Percentiles rank a stretch among this genome's conserved stretches.
These are phyloP conservation scores for Neurospora sp. DNA, from an alignment of 495 filamentous ascomycete genomes.

Conservation along the genomic window DNA sequence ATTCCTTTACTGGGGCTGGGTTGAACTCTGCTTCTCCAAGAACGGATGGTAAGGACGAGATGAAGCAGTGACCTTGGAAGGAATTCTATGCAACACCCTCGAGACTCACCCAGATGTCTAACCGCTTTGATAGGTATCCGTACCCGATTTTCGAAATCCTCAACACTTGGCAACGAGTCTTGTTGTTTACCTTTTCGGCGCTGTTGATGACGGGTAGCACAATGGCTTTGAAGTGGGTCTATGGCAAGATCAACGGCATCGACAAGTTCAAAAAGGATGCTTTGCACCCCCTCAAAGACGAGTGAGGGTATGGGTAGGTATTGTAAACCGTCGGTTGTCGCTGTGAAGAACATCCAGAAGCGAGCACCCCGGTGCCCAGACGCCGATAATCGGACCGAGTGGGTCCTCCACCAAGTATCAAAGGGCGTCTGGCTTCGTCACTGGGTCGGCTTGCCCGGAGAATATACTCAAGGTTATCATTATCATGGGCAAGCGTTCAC, in stretches of 20 bases:
- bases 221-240: constrained; percentile 52
- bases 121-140: constrained; percentile 51
- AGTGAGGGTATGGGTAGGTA: not conserved
- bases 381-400: not conserved
- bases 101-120: not conserved
- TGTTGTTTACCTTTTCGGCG: constrained; percentile 62
- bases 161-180: constrained; percentile 47
- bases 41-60: constrained; percentile 56
- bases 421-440: not conserved
- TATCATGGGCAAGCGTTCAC: not conserved
- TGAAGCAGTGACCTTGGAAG: not conserved
- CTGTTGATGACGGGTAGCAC: constrained; percentile 63
- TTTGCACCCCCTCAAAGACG: constrained; percentile 13
- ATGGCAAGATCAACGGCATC: constrained; percentile 60
- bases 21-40: constrained; percentile 62
- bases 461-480: not conserved
- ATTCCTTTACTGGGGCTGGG: constrained; percentile 78
- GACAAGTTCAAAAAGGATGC: constrained; percentile 27
- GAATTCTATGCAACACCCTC: not conserved
- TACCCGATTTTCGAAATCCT: constrained; percentile 73
- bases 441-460: not conserved
- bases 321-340: not conserved
- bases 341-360: not conserved
- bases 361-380: not conserved
- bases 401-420: not conserved